Base-by-base conservation (phyloP, 1,139 yeast species). In the Yamadazyma buinensis region DNA sequence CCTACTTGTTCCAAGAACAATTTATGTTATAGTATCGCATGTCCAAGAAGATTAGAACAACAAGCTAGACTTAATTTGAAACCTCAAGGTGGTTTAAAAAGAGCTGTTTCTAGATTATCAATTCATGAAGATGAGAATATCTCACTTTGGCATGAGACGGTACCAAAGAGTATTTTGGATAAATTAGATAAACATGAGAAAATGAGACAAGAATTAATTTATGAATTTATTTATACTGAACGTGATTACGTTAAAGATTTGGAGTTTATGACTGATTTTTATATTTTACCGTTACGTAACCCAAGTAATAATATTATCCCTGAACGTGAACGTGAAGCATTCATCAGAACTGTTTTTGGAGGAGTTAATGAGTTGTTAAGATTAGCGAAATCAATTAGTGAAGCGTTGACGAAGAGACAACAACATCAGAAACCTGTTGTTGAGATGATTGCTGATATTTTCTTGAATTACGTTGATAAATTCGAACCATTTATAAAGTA, bases 1-100 rank as follows among this genome's bases (percentile, higher is more conserved):
- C 95, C 98, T 23, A 92, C 98, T 0, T 92, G 98, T 63, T 83
- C 95, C 4, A 68, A 95, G 36, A 95, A 87, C 52, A 72, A 77
- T 24, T 66, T 92, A 29, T 92, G 98, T 61, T 92, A 92, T 59
- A 84, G 95, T 35, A 90, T 92, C 47, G 95, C 97, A n/a, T 92
- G 98, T 62, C 98, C 98, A 9, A 75, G 97, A 47, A 75, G 98
- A 46, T 67, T 92, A 33, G 98, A 92, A 59, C 98, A 92, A 57
- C 97, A 92, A 54, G 96, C 96, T 2, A 71, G 97, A 38, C 71
- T 87, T 40, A 87, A 88, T 50, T 72, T 86, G 77, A 86, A 87
- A 56, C 88, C 95, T 7, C 85, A 85, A 49, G 92, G 95, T 26
- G 95, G 95, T 1, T 71, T 92, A 48, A 77, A 80, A 44, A 70